phyloP scores from a whole-genome alignment of 306 rosid species.

The Canavalia ensiformis region DNA sequence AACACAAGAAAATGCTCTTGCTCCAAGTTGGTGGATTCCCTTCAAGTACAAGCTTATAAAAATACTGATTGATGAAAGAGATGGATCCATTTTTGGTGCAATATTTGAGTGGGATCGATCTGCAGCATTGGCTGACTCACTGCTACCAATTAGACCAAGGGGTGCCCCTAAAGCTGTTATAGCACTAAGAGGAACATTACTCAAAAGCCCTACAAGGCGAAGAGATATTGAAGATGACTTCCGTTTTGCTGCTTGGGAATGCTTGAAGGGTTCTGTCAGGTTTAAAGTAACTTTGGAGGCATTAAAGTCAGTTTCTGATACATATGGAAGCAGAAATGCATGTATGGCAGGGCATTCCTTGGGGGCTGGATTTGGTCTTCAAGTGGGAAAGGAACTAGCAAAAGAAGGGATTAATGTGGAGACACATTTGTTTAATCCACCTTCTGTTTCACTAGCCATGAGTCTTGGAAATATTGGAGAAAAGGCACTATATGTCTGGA shows the following conservation, averaged over 20 bases:
- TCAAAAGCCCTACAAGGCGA: constrained; percentile 68
- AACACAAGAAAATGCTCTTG: constrained; percentile 65
- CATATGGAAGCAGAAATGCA: constrained; percentile 72
- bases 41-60: constrained; percentile 76
- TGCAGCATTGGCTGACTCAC: constrained; percentile 67
- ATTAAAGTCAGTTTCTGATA: constrained; percentile 61
- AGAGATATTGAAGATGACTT: constrained; percentile 88
- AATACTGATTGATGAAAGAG: constrained; percentile 79
- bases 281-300: constrained; percentile 67
- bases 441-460: constrained; percentile 84
- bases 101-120: constrained; percentile 85
- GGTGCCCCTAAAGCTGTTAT: constrained; percentile 87
- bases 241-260: constrained; percentile 84
- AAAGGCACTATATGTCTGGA: constrained; percentile 74
- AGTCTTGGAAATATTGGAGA: constrained; percentile 72
- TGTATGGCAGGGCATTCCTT: constrained; percentile 89
- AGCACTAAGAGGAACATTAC: constrained; percentile 88
- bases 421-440: constrained; percentile 90
- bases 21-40: constrained; percentile 86
- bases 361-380: constrained; percentile 92
- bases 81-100: constrained; percentile 91
- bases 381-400: constrained; percentile 84
- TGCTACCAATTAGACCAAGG: constrained; percentile 68
- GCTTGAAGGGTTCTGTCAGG: constrained; percentile 85
- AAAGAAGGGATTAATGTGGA: constrained; percentile 80